These are phyloP conservation scores for Leccinum sublutescens DNA, from an alignment of 768 basidiomycete species.

Conservation along the genomic window DNA sequence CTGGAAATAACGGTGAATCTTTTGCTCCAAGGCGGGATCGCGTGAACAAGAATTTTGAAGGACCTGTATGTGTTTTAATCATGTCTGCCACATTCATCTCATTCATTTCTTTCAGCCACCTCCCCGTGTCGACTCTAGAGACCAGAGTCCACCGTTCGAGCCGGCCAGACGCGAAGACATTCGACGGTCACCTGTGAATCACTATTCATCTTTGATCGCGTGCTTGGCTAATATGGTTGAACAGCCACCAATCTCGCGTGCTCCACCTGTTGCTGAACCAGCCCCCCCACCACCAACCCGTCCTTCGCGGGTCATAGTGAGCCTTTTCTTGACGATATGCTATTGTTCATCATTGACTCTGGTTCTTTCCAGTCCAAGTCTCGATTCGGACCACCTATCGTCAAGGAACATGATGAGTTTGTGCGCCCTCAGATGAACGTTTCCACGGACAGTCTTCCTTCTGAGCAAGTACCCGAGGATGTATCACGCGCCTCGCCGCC, in stretches of 20 bases:
- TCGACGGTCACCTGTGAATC: slow-evolving; percentile 21
- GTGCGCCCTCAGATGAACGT: slow-evolving; percentile 1
- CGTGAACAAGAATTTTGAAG: slow-evolving; percentile 21
- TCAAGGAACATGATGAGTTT: slow-evolving; percentile 18
- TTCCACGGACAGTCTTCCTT: slow-evolving; percentile 19
- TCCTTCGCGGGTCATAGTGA: slow-evolving; percentile 18
- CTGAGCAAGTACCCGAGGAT: slow-evolving; percentile 14
- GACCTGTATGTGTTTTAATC: slow-evolving; percentile 17
- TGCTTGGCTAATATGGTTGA: slow-evolving; percentile 2
- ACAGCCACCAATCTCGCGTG: slow-evolving; percentile 9
- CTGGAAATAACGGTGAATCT: slow-evolving; percentile 24
- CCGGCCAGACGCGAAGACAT: slow-evolving; percentile 11
- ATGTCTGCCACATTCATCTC: background rate
- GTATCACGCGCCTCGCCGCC: slow-evolving; percentile 26
- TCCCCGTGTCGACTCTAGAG: slow-evolving; percentile 7
- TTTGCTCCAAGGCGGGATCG: slow-evolving; percentile 17
- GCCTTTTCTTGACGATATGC: background rate
- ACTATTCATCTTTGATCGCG: background rate
- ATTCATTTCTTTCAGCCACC: slow-evolving; percentile 16
- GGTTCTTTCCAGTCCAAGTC: slow-evolving; percentile 22
- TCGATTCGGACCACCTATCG: slow-evolving; percentile 33
- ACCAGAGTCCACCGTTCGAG: slow-evolving; percentile 5
- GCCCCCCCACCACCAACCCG: slow-evolving; percentile 1
- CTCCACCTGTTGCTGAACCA: slow-evolving; percentile 15
- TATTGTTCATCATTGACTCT: background rate